These are phyloP conservation scores for Candida maltosa DNA, from an alignment of 805 yeast genomes.

Conservation along the genomic window DNA sequence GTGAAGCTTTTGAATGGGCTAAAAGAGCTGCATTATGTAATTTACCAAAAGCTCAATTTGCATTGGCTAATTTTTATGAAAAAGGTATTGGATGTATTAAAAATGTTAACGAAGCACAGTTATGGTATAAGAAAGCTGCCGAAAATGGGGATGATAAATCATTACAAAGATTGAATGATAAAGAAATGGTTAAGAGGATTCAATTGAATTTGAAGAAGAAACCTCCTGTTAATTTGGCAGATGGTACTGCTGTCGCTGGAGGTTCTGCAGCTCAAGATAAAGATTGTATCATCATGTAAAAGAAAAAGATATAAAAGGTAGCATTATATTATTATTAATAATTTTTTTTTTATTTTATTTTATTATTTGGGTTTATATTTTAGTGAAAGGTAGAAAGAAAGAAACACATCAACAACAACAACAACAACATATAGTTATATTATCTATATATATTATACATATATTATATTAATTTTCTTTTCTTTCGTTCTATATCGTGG, in stretches of 20 bases:
- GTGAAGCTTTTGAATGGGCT: constrained; percentile 95
- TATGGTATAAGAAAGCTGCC: constrained; percentile 78
- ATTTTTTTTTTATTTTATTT: too few species aligned
- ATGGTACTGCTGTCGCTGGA: constrained; percentile 6
- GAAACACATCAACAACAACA: too few species aligned
- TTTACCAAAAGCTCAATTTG: constrained; percentile 77
- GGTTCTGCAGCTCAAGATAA: constrained; percentile 27
- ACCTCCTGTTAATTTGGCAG: constrained; percentile 6
- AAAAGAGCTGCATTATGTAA: constrained; percentile 75
- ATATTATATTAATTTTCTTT: too few species aligned
- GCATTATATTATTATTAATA: too few species aligned
- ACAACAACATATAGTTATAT: too few species aligned
- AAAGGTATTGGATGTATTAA: constrained; percentile 81
- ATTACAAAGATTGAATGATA: constrained; percentile 28
- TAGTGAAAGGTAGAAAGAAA: too few species aligned
- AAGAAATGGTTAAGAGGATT: constrained; percentile 25
- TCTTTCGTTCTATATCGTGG: too few species aligned
- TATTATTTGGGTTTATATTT: too few species aligned
- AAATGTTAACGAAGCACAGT: constrained; percentile 54
- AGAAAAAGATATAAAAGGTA: too few species aligned
- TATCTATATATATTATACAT: too few species aligned
- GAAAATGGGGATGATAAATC: constrained; percentile 47
- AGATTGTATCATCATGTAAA: constrained; percentile 44
- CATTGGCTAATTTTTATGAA: constrained; percentile 79
- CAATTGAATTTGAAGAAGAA: constrained; percentile 28